phyloP scores from a whole-genome alignment of 2,329 filamentous ascomycete genomes.

The Didymella segeticola region DNA sequence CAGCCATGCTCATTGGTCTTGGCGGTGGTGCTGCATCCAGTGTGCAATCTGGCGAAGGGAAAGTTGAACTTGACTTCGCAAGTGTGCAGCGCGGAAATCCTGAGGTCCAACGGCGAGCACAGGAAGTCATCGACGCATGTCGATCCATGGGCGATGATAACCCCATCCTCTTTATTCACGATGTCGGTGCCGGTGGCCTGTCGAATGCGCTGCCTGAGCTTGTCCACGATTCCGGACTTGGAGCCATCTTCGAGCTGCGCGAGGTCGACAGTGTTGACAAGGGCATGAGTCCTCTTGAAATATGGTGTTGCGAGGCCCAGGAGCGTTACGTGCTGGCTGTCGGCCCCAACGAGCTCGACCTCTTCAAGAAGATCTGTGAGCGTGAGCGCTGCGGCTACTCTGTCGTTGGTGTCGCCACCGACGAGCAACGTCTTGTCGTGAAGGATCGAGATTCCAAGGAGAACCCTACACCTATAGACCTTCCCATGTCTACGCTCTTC shows the following conservation, averaged over 20 bases:
- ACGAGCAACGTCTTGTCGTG: constrained; percentile 76
- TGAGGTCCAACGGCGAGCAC: constrained; percentile 91
- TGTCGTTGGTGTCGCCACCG: constrained; percentile 81
- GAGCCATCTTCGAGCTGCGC: constrained; percentile 91
- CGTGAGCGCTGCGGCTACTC: constrained; percentile 93
- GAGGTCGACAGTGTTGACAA: constrained; percentile 89
- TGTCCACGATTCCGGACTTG: constrained; percentile 88
- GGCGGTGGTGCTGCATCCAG: constrained; percentile 95
- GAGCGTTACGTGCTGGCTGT: constrained; percentile 94
- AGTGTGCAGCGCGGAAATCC: constrained; percentile 97
- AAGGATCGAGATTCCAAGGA: constrained; percentile 79
- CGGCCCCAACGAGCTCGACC: constrained; percentile 78
- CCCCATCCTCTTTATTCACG: constrained; percentile 96
- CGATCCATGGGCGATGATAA: constrained; percentile 81
- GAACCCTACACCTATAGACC: constrained; percentile 80
- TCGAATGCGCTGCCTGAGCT: constrained; percentile 86
- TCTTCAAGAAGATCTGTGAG: constrained; percentile 71
- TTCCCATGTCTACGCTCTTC: constrained; percentile 88
- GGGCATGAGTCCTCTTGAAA: constrained; percentile 93
- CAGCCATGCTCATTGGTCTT: constrained; percentile 96
- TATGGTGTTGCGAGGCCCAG: constrained; percentile 98
- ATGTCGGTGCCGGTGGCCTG: constrained; percentile 91
- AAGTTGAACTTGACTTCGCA: constrained; percentile 92
- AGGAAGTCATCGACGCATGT: constrained; percentile 98
- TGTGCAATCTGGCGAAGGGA: constrained; percentile 84